Conservation (phyloP, 371 early-diverging fungal species). For the Paraphysoderma sedebokerense region DNA sequence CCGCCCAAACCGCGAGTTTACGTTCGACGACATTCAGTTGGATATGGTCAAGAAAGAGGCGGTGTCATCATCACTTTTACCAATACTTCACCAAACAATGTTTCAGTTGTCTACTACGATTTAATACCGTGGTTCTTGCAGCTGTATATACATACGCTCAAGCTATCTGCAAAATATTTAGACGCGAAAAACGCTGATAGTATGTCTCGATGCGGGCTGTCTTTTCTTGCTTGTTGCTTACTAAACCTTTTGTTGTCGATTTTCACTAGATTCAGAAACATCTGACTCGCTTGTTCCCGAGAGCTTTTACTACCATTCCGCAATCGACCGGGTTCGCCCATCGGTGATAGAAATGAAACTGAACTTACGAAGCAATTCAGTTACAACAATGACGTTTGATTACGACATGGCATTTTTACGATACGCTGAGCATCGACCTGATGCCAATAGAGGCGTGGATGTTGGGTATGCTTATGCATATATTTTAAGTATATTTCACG, state of each 20-base stretch:
- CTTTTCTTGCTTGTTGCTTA: neutral
- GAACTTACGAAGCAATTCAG: slow-evolving; percentile 43
- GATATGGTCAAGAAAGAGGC: slow-evolving; percentile 67
- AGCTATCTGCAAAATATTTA: too few species aligned
- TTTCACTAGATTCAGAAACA: neutral
- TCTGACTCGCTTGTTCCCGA: neutral
- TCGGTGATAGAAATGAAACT: slow-evolving; percentile 58
- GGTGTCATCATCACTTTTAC: slow-evolving; percentile 51
- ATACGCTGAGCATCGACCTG: slow-evolving; percentile 91
- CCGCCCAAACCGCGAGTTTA: slow-evolving; percentile 27
- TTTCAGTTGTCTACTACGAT: slow-evolving; percentile 48
- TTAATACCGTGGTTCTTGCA: slow-evolving; percentile 82
- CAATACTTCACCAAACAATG: slow-evolving; percentile 29
- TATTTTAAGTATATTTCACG: too few species aligned
- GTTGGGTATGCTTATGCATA: slow-evolving; percentile 41
- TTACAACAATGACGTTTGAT: slow-evolving; percentile 42
- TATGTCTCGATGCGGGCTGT: too few species aligned
- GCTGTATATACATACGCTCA: slow-evolving; percentile 70
- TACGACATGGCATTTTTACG: slow-evolving; percentile 81
- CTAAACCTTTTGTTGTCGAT: neutral
- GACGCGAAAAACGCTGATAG: too few species aligned
- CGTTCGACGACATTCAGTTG: slow-evolving; percentile 59
- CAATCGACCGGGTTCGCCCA: slow-evolving; percentile 61
- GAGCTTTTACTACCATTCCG: slow-evolving; percentile 40
- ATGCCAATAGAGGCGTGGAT: slow-evolving; percentile 90